A percentile compares a stretch with the other conserved stretches of the same genome.
Evolutionary conservation across 805 yeast species (phyloP).

Genomic region (Saccharomycopsis sp.): DNA sequence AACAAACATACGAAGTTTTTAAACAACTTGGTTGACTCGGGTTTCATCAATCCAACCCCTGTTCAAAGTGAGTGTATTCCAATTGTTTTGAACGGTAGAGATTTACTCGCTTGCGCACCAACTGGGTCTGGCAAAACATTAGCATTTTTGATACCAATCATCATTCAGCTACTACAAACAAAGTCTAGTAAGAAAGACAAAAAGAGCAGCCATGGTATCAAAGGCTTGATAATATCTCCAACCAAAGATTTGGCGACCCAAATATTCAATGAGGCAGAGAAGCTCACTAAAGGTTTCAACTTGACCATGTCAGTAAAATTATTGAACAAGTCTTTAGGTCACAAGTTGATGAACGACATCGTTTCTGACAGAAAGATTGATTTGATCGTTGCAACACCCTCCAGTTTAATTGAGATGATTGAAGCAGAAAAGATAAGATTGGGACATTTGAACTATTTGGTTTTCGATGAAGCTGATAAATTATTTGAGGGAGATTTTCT

Average conservation of each 20-base stretch:
- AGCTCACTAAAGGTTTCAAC: conserved; percentile 45
- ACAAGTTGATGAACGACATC: conserved; percentile 48
- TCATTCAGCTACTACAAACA: conserved; percentile 35
- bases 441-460: conserved; percentile 57
- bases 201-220: conserved; percentile 6
- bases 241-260: conserved; percentile 91
- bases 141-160: conserved; percentile 80
- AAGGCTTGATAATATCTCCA: conserved; percentile 72
- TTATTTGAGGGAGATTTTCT: conserved; percentile 80
- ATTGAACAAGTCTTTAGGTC: conserved; percentile 62
- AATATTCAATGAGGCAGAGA: conserved; percentile 59
- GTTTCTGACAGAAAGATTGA: conserved; percentile 49
- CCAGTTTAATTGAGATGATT: conserved; percentile 74
- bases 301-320: conserved; percentile 47
- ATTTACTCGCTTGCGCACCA: conserved; percentile 89
- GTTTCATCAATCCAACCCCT: conserved; percentile 82
- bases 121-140: conserved; percentile 98
- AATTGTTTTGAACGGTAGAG: conserved; percentile 55
- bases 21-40: conserved; percentile 55
- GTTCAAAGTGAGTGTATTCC: conserved; percentile 91
- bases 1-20: conserved; percentile 43
- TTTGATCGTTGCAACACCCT: conserved; percentile 78
- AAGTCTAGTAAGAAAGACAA: conserved; percentile 4
- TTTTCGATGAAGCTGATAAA: conserved; percentile 95
- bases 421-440: conserved; percentile 53